A percentile compares a stretch with the other conserved stretches of the same genome.
Conservation (phyloP, 768 basidiomycete species). For the Mycena belliarum region DNA sequence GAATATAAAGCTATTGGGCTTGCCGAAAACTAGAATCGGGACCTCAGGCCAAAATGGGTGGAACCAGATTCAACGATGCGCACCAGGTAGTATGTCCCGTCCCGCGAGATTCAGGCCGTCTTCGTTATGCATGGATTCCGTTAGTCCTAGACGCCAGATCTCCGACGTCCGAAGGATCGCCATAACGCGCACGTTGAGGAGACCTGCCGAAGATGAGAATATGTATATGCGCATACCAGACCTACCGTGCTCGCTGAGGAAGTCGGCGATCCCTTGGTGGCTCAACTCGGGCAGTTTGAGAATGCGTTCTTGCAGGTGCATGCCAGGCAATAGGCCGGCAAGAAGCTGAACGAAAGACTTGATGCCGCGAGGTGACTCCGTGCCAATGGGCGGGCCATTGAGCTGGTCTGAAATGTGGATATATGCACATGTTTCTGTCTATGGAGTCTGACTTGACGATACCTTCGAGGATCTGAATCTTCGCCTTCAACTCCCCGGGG, state of each 20-base stretch:
- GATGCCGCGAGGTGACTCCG: constrained; percentile 42
- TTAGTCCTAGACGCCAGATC: constrained; percentile 44
- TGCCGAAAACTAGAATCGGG: constrained; percentile 44
- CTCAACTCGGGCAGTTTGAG: constrained; percentile 28
- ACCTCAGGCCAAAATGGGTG: neutral
- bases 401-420: constrained; percentile 37
- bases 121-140: constrained; percentile 46
- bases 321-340: constrained; percentile 47
- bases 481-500: neutral
- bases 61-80: constrained; percentile 11
- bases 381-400: constrained; percentile 42
- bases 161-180: constrained; percentile 47
- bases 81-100: constrained; percentile 46
- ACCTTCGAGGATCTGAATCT: constrained; percentile 50
- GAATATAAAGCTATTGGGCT: constrained; percentile 51
- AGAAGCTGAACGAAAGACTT: constrained; percentile 38
- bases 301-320: constrained; percentile 47
- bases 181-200: constrained; percentile 47
- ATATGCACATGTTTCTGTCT: constrained; percentile 4
- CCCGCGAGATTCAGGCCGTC: constrained; percentile 52
- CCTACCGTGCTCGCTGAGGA: constrained; percentile 37
- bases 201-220: constrained; percentile 34
- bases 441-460: constrained; percentile 24
- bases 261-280: constrained; percentile 46
- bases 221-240: neutral